Conservation (phyloP, 768 basidiomycete species). For the Epithele typhae region DNA sequence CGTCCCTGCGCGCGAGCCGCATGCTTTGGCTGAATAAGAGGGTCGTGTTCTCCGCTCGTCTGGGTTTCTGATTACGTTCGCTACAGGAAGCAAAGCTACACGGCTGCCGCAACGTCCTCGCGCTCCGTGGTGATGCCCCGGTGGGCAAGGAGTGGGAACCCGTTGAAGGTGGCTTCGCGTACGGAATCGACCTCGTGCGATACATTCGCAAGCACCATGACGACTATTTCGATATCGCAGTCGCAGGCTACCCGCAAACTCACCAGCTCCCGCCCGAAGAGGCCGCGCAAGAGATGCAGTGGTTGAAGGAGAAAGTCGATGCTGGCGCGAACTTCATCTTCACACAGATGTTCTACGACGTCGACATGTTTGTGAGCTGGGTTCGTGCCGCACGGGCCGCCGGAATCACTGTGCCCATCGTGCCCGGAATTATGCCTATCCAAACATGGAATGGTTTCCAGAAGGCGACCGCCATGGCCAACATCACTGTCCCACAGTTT, state of each 20-base stretch:
- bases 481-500: constrained; percentile 71
- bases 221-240: constrained; percentile 94
- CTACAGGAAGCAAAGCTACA: constrained; percentile 82
- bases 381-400: constrained; percentile 76
- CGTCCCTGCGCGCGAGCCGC: too few relatives aligned
- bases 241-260: constrained; percentile 89
- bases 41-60: too few relatives aligned
- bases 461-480: constrained; percentile 73
- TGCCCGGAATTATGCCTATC: constrained; percentile 92
- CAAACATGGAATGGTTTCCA: constrained; percentile 96
- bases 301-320: constrained; percentile 88
- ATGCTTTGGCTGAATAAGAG: too few relatives aligned
- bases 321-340: constrained; percentile 92
- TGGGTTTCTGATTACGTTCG: neutral
- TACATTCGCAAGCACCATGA: constrained; percentile 81
- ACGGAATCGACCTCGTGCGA: constrained; percentile 88
- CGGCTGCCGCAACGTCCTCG: constrained; percentile 91
- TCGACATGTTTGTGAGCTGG: constrained; percentile 89
- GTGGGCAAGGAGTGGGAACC: constrained; percentile 89
- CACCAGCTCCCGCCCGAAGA: constrained; percentile 70
- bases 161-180: constrained; percentile 83
- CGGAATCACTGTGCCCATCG: constrained; percentile 85
- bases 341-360: constrained; percentile 98
- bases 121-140: constrained; percentile 90
- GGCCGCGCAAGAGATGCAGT: constrained; percentile 72